Base-by-base conservation (phyloP, 352 stramenopile genomes). In the Saprolegnia diclina region DNA sequence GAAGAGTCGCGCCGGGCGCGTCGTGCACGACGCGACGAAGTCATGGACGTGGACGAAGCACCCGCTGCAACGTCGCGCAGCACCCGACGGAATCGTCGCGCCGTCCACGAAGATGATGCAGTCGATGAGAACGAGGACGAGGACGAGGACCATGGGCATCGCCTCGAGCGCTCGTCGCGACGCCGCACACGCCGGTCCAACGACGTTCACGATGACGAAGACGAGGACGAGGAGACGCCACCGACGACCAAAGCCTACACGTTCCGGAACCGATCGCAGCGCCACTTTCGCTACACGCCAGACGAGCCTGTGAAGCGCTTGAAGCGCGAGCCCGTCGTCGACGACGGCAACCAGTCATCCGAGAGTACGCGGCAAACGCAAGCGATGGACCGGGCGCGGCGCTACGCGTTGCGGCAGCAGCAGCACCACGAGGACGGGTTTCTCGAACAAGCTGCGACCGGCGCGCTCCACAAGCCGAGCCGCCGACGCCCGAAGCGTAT, bases 341-440 rank as follows among this genome's bases (percentile, higher is more conserved):
- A 29, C 24, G 46, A 22, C 24, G 46, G 46, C n/a, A 29, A 54
- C n/a, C n/a, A 54, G 21, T 55, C 29, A 18, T 26, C 53, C 13
- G 40, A 16, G 6, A 63, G 22, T 5, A 32, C 32, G 14, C 18
- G 32, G n/a, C 10, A 40, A 1, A 48, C 45, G 18, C 63, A 59
- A 32, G 63, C 37, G 7, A 22, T 61, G 37, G 63, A 69, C 22
- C 63, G 63, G 10, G 45, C 45, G 14, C 40, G 44, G n/a, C 48
- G 63, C 11, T 69, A 69, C 52, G 45, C 50, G 26, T 32, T 69
- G 45, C 48, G 63, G 40, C 62, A 53, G 13, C 52, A 56, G 22
- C 40, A 59, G 26, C 21, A 52, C 18, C 13, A 19, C 24, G 44
- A 69, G 21, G 24, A 48, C 22, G 37, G 26, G 10, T 45, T 52